Evolutionary conservation across 805 yeast genomes (phyloP), one percentile per base, ranked within the genome.

Genomic region (Kuraishia ogatae): DNA sequence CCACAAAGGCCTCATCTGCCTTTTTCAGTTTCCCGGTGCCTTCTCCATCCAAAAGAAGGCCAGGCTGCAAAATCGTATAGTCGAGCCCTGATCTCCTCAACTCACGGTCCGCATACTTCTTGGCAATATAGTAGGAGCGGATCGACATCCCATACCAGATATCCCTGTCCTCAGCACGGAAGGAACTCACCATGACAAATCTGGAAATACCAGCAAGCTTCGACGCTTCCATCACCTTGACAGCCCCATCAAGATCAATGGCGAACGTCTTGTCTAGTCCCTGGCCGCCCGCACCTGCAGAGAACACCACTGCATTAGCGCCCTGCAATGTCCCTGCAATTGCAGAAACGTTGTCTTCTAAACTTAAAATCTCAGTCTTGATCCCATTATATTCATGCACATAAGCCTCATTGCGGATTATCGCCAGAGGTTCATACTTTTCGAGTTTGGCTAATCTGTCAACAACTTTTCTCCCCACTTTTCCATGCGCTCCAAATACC

Each of bases 251-350:
- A 56, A 82, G 68, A 61, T 84, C 89, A n/a, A 83, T 79, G 22
- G 75, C 69, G 53, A 82, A 70, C 1, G 78, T 72, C 47, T 69
- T 60, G 23, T 69, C 75, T 7, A 76, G 60, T 17, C 79, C 78
- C 50, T 76, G 77, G 1, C 87, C 87, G 20, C 81, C 84, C 2
- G 85, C 81, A 8, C 88, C 88, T 0, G 85, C 87, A 47, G 79
- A 68, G 70, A 82, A 81, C 0, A 84, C 80, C 3, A 83, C 81
- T 8, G 82, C 82, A 59, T 80, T 81, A 43, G 71, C 73, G 2
- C 82, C 84, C 48, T 67, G 64, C 39, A 83, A 61, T 0, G 67
- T 69, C 1, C 62, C 58, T 0, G 73, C 66, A 35, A 82, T 63
- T 2, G 71, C 66, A 1, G 58, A 60, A 2, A 71, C 70, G 1